Conservation (phyloP, 2,329 filamentous ascomycete genomes). For the Fragosphaeria purpurea region DNA sequence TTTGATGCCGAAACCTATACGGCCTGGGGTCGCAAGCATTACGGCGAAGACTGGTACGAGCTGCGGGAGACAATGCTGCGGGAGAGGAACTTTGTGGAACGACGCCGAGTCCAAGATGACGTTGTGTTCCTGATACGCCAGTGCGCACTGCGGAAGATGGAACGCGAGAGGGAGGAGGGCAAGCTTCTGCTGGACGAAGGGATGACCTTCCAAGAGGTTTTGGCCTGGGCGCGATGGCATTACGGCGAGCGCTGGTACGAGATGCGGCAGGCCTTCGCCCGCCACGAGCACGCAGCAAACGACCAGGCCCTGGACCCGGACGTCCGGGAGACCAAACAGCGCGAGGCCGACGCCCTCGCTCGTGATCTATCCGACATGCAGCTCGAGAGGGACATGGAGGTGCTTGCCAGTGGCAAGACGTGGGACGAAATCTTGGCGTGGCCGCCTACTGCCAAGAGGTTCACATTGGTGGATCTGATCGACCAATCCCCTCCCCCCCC, state of each 20-base stretch:
- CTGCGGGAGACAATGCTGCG: conserved; percentile 6
- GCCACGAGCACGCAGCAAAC: too few species aligned
- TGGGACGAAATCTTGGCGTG: too few species aligned
- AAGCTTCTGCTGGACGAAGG: not conserved
- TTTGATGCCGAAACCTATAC: conserved; percentile 1
- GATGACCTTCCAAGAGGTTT: not conserved
- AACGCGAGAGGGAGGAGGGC: conserved; percentile 3
- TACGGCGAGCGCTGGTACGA: not conserved
- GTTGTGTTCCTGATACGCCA: conserved; percentile 4
- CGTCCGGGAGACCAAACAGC: too few species aligned
- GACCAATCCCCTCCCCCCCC: too few species aligned
- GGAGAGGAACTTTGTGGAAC: conserved; percentile 4
- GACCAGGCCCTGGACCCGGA: too few species aligned
- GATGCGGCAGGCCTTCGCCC: not conserved
- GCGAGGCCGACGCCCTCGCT: too few species aligned
- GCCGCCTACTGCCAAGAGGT: too few species aligned
- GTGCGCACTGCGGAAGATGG: conserved; percentile 5
- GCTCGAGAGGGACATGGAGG: too few species aligned
- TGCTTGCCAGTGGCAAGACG: too few species aligned
- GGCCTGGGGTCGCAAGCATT: conserved; percentile 9
- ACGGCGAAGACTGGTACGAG: conserved; percentile 8
- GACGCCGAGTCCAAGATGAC: not conserved
- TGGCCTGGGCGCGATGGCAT: conserved; percentile 1
- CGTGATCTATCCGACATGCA: too few species aligned
- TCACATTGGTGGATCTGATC: too few species aligned